phyloP scores from a whole-genome alignment of 2,329 filamentous ascomycete genomes.

The Teratosphaeria epicoccoides region DNA sequence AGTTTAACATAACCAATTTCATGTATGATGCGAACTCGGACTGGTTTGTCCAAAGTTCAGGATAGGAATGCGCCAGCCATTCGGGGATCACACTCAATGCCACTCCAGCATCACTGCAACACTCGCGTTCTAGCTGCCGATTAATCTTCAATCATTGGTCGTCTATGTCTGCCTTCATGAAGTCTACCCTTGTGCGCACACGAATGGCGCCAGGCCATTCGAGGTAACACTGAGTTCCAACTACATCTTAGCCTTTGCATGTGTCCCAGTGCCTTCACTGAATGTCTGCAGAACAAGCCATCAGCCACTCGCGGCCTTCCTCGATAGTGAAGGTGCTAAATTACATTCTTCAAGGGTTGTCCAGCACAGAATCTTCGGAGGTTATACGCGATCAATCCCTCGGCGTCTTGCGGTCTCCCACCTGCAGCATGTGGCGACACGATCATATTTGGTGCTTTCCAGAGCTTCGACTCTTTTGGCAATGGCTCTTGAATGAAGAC shows the following conservation, averaged over 20 bases:
- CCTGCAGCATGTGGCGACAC: slow-evolving; percentile 50
- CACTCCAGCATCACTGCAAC: too few species aligned
- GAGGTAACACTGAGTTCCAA: background rate
- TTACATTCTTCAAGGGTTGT: slow-evolving; percentile 48
- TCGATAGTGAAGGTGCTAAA: slow-evolving; percentile 18
- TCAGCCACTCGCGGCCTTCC: background rate
- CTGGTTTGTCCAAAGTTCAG: slow-evolving; percentile 52
- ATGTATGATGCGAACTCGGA: slow-evolving; percentile 65
- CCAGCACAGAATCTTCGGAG: slow-evolving; percentile 49
- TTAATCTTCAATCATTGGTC: background rate
- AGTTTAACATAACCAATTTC: slow-evolving; percentile 70
- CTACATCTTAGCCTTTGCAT: background rate
- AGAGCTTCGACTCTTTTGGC: slow-evolving; percentile 35
- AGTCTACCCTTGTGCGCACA: background rate
- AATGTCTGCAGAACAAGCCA: background rate
- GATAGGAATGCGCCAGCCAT: background rate
- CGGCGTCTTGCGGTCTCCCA: slow-evolving; percentile 49
- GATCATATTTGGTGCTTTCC: slow-evolving; percentile 42
- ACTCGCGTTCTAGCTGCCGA: background rate
- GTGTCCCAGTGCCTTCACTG: background rate
- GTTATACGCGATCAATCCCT: slow-evolving; percentile 51
- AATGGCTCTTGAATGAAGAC: slow-evolving; percentile 44
- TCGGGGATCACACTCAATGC: background rate
- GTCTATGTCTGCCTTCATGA: background rate
- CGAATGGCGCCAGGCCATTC: background rate